These are phyloP conservation scores for Xylariaceae sp. DNA, from an alignment of 2,329 filamentous ascomycete genomes.

Conservation along the genomic window DNA sequence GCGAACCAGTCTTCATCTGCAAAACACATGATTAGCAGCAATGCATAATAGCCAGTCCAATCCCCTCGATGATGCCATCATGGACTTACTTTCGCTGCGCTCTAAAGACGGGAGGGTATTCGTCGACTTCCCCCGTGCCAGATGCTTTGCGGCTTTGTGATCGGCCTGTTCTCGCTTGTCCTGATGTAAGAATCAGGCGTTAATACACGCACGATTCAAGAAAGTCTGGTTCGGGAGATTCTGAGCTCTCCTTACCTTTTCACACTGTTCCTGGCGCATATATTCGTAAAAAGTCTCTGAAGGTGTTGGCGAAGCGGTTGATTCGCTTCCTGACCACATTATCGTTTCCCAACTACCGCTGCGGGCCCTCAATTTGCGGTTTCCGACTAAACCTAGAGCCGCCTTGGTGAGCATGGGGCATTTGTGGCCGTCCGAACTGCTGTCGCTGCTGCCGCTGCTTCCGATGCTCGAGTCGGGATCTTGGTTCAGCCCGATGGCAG, in stretches of 20 bases:
- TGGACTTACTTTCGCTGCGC: constrained; percentile 36
- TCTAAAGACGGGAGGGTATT: constrained; percentile 54
- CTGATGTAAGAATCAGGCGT: background rate
- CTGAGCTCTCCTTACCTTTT: constrained; percentile 1
- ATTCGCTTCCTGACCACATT: background rate
- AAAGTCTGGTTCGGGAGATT: background rate
- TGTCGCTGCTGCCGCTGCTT: background rate
- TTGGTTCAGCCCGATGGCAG: background rate
- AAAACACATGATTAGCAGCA: constrained; percentile 37
- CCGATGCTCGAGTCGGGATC: constrained; percentile 8
- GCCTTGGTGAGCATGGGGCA: constrained; percentile 22
- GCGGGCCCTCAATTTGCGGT: background rate
- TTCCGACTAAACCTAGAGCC: background rate
- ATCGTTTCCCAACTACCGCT: constrained; percentile 32
- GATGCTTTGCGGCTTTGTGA: background rate
- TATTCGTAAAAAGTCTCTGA: constrained; percentile 50
- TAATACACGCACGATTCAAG: background rate
- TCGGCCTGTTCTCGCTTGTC: constrained; percentile 62
- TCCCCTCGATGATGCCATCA: too few relatives aligned
- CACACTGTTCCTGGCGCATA: constrained; percentile 51
- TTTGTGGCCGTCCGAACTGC: constrained; percentile 19
- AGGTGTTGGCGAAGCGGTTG: constrained; percentile 43
- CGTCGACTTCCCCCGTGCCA: constrained; percentile 37
- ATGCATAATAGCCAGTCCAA: constrained; percentile 35
- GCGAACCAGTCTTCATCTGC: constrained; percentile 56